Evolutionary conservation across 805 yeast species (phyloP), one percentile per base, ranked within the genome.

Genomic region (Candida methanosorbosa): DNA sequence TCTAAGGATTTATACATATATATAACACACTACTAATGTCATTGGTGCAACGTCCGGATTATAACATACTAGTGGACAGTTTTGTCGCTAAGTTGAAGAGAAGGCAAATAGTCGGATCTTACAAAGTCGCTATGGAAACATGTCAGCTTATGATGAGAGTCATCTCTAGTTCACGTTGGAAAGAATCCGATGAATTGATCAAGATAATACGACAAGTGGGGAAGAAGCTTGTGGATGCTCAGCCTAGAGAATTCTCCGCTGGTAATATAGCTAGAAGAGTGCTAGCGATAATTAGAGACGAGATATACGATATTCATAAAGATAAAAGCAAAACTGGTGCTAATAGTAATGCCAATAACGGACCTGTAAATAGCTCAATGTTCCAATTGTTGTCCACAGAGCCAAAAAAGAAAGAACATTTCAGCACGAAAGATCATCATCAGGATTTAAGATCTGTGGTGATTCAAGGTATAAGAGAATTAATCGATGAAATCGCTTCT

Each of bases 231-330:
- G 75, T 75, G 26, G 72, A 69, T 18, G 95, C 97, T 3, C 92
- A 84, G 50, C 97, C 97, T 7, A 72, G 85, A 43, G 94, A 88
- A 48, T 78, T 87, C 45, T 73, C 87, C 3, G 75, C 88, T 36
- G 97, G 97, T 9, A 92, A 92, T 55, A 80, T 92, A 26, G 81
- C 90, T 14, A 73, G 97, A 54, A 71, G 98, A 52, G 88, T 90
- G 1, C 64, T 92, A 43, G 87, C 94, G 1, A 63, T 84, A 36
- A 77, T 90, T 33, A 68, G 97, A 47, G 97, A 92, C 46, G 96
- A 88, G 54, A 72, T 80, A 21, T 85, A 73, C 40, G 78, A 74
- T 32, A 30, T 42, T 3, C 15, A 37, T 19, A 63, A 57, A 27
- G 12, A n/a, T 38, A 49, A 9, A 40, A n/a, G n/a, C n/a, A 36